These are phyloP conservation scores for Sarocladium kiliense DNA, from an alignment of 2,329 filamentous ascomycete species.

Conservation along the genomic window DNA sequence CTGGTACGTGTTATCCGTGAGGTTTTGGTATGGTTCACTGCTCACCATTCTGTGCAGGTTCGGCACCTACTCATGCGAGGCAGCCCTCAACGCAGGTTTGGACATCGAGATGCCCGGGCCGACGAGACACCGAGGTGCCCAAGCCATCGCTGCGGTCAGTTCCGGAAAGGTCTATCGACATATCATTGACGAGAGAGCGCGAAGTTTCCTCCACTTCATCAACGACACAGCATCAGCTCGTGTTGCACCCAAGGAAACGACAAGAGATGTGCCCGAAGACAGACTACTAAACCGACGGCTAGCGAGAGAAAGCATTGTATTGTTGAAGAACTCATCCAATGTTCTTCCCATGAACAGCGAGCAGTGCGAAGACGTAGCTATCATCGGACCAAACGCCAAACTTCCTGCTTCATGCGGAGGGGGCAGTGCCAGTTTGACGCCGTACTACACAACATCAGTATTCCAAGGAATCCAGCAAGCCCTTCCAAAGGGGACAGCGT, in stretches of 20 bases:
- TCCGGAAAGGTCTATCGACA: constrained; percentile 16
- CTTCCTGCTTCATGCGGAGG: constrained; percentile 26
- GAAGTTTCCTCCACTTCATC: constrained; percentile 17
- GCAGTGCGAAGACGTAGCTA: constrained; percentile 35
- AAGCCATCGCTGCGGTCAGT: constrained; percentile 21
- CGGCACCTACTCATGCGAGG: constrained; percentile 22
- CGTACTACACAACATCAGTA: constrained; percentile 25
- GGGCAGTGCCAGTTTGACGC: constrained; percentile 25
- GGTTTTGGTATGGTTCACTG: not conserved
- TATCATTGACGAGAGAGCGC: constrained; percentile 20
- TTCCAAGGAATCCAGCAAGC: constrained; percentile 22
- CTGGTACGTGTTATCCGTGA: not conserved
- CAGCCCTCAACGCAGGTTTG: constrained; percentile 21
- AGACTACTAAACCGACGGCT: not conserved
- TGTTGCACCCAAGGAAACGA: not conserved
- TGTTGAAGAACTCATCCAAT: constrained; percentile 58
- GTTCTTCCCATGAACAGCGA: constrained; percentile 42
- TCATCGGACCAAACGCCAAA: constrained; percentile 51
- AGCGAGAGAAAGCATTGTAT: constrained; percentile 43
- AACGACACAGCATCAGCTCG: not conserved
- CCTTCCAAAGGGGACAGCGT: constrained; percentile 11
- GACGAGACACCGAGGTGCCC: constrained; percentile 17
- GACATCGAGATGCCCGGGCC: constrained; percentile 31
- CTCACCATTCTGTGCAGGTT: constrained; percentile 27
- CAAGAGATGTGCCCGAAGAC: not conserved